Percentiles rank a stretch among this genome's conserved stretches.
Conservation (phyloP, 345 rosid genomes). For the Limnanthes douglasii region DNA sequence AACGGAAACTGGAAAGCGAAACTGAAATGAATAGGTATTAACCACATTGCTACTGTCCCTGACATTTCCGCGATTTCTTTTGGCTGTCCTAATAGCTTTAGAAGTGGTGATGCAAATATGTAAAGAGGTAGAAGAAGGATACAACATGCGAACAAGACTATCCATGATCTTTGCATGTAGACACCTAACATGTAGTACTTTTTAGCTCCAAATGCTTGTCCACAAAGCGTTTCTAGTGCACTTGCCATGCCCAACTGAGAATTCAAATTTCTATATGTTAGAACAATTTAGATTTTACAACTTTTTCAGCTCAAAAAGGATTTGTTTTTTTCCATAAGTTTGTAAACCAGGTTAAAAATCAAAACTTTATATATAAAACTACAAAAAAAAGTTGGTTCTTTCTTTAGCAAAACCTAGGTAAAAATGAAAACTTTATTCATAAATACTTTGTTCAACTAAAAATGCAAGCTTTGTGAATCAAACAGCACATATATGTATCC, state of each 20-base stretch:
- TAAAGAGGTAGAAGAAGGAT: conserved; percentile 32
- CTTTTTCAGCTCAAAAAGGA: no score
- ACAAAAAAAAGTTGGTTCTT: no score
- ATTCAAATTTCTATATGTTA: no score
- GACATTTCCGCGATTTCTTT: conserved; percentile 54
- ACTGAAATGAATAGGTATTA: conserved; percentile 51
- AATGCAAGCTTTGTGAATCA: no score
- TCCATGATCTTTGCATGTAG: conserved; percentile 66
- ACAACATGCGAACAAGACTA: conserved; percentile 29
- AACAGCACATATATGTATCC: neutral
- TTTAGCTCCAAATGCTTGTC: conserved; percentile 69
- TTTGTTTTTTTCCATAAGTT: neutral
- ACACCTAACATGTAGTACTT: conserved; percentile 43
- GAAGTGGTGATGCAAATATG: conserved; percentile 35
- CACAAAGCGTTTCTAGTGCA: conserved; percentile 57
- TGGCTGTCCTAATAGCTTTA: conserved; percentile 46
- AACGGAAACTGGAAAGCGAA: conserved; percentile 38
- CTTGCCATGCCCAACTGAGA: conserved; percentile 66
- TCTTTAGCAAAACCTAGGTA: neutral
- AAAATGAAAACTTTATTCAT: neutral
- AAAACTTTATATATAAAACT: neutral
- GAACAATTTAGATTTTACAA: no score
- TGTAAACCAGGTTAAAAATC: neutral
- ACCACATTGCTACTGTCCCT: conserved; percentile 27
- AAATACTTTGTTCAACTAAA: no score